Percentiles rank a stretch among this genome's conserved stretches.
Evolutionary conservation across 768 basidiomycete species (phyloP).

Genomic region (Sistotremastrum niveocremeum): DNA sequence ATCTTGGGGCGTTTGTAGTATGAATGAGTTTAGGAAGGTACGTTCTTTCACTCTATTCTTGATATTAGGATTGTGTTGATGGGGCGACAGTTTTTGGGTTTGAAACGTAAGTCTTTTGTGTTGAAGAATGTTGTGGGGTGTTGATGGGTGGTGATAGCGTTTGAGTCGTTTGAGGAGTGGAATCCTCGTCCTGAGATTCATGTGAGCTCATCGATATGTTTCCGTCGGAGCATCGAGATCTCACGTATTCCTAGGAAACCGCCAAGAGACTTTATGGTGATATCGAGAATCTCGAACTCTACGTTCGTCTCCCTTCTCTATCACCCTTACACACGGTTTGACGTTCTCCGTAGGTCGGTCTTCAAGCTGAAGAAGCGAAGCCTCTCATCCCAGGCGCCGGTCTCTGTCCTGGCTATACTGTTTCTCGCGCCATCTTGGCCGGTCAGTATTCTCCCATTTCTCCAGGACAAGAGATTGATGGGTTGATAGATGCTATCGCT

Average conservation of each 20-base stretch:
- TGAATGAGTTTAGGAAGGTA: constrained; percentile 37
- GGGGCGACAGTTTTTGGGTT: constrained; percentile 8
- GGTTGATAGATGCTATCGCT: constrained; percentile 44
- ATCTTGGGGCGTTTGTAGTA: constrained; percentile 49
- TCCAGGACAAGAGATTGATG: neutral
- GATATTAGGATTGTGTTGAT: neutral
- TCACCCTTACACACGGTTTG: neutral
- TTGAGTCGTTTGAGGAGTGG: constrained; percentile 19
- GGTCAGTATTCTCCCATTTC: constrained; percentile 1
- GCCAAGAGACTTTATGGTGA: constrained; percentile 55
- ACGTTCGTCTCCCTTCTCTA: constrained; percentile 29
- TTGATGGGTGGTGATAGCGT: no score
- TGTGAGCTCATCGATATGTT: neutral
- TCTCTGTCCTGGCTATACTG: constrained; percentile 71
- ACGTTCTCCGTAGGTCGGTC: constrained; percentile 30
- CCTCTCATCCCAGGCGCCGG: constrained; percentile 52
- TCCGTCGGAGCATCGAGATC: constrained; percentile 59
- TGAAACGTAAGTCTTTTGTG: no score
- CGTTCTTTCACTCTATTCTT: neutral
- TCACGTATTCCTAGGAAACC: constrained; percentile 30
- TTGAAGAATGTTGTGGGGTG: no score
- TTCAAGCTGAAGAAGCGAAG: constrained; percentile 66
- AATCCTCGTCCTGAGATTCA: constrained; percentile 17
- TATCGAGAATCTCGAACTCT: constrained; percentile 69
- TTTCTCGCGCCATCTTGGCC: constrained; percentile 71